Evolutionary conservation across 2,329 filamentous ascomycete species (phyloP), one percentile per base, ranked within the genome.

Genomic region (Lasiodiplodia hormozganensis): DNA sequence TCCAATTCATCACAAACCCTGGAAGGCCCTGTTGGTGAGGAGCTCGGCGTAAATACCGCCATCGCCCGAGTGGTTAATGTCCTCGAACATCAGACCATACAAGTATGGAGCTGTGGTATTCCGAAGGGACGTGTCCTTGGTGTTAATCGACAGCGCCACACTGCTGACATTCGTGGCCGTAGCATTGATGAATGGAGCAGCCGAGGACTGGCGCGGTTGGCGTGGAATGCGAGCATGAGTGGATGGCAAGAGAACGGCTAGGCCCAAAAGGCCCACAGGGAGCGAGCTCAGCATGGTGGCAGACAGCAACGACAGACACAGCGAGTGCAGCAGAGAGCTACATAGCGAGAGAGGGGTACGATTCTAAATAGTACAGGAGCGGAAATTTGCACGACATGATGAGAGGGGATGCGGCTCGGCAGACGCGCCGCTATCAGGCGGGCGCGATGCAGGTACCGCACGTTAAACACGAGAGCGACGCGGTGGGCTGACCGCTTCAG

Each of bases 21-120:
- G 90, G 74, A 93, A 92, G 12, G 89, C 90, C 60, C 89, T 85
- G 77, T 93, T 93, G 64, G 85, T 86, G 68, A 93, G 86, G 68
- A 93, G 78, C 74, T 93, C 90, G 60, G 88, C 90, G 75, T 93
- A 92, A 70, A 92, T 86, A 5, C 90, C 90, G 25, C 90, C 90
- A 74, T 93, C 90, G 2, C 90, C 90, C 2, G 87, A 89, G 76
- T 91, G 87, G 77, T 88, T 88, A 76, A 90, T 90, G 66, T 88
- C 87, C 85, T 88, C 57, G 34, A 52, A 58, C 52, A 70, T 69
- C 65, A 69, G n/a, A 4, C 68, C 64, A 51, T 69, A 69, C 16
- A 69, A 54, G 53, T 68, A 69, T 6, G 68, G 68, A 14, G 68
- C 68, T 18, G 68, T 69, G 3, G 56, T 40, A 36, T 69, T 69